Evolutionary conservation across 345 rosid species (phyloP).

Genomic region (Citrus trifoliata): DNA sequence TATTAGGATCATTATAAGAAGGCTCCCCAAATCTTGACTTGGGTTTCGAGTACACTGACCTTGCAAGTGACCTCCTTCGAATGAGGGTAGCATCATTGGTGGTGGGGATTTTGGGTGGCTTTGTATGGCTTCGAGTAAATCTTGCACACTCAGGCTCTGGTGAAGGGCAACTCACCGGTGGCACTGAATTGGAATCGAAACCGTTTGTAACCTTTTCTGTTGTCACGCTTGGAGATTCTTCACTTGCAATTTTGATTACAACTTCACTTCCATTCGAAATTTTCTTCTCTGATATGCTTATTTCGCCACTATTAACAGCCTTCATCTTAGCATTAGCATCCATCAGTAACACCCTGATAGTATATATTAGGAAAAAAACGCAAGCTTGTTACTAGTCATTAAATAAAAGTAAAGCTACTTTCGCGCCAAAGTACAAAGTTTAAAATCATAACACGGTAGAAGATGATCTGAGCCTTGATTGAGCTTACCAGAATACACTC

Average conservation of each 20-base stretch:
- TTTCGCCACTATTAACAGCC: slow-evolving; percentile 14
- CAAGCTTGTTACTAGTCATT: background rate
- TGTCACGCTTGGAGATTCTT: slow-evolving; percentile 25
- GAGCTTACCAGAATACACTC: background rate
- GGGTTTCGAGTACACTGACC: slow-evolving; percentile 68
- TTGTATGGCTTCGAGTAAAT: slow-evolving; percentile 37
- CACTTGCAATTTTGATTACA: slow-evolving; percentile 49
- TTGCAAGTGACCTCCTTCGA: slow-evolving; percentile 41
- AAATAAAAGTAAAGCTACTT: background rate
- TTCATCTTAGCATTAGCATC: slow-evolving; percentile 20
- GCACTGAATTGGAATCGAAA: slow-evolving; percentile 25
- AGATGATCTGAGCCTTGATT: background rate
- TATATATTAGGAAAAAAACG: background rate
- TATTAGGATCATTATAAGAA: slow-evolving; percentile 33
- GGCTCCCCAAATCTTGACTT: slow-evolving; percentile 83
- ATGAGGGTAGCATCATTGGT: slow-evolving; percentile 31
- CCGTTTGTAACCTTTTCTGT: slow-evolving; percentile 21
- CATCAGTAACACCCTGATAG: slow-evolving; percentile 16
- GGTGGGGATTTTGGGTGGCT: slow-evolving; percentile 60
- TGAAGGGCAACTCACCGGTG: slow-evolving; percentile 34
- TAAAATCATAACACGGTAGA: background rate
- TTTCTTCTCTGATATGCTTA: slow-evolving; percentile 42
- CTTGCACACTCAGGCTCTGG: slow-evolving; percentile 35
- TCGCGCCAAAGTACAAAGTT: slow-evolving; percentile 4
- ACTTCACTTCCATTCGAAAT: slow-evolving; percentile 41